phyloP scores from a whole-genome alignment of 192 early-diverging fungal species.

The Cladochytrium replicatum region DNA sequence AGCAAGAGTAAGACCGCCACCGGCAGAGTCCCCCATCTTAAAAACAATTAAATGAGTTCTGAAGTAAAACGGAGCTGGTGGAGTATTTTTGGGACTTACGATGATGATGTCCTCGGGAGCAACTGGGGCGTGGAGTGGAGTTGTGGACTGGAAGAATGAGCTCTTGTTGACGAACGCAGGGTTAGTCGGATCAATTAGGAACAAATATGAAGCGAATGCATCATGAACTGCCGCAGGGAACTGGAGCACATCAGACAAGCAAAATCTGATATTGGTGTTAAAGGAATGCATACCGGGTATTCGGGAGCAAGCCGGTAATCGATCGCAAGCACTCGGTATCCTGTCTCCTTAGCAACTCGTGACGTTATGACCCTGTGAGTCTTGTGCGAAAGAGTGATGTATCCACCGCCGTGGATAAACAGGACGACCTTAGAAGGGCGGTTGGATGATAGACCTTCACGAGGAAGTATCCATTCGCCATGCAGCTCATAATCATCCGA shows the following conservation, averaged over 20 bases:
- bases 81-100: too few species aligned
- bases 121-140: slow-evolving; percentile 16
- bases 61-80: too few species aligned
- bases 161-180: slow-evolving; percentile 14
- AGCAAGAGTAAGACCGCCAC: slow-evolving; percentile 27
- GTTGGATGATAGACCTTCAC: too few species aligned
- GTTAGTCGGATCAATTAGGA: slow-evolving; percentile 27
- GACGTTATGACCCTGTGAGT: slow-evolving; percentile 26
- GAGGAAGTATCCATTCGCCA: too few species aligned
- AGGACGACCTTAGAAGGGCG: slow-evolving; percentile 30
- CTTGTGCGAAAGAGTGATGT: slow-evolving; percentile 18
- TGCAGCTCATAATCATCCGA: too few species aligned
- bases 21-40: slow-evolving; percentile 31
- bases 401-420: slow-evolving; percentile 35
- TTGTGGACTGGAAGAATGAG: background rate
- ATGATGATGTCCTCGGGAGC: slow-evolving; percentile 28
- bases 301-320: slow-evolving; percentile 37
- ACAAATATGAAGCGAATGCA: slow-evolving; percentile 32
- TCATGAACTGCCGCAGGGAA: slow-evolving; percentile 38
- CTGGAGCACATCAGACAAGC: too few species aligned
- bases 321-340: slow-evolving; percentile 17
- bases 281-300: too few species aligned
- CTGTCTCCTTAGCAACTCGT: slow-evolving; percentile 21
- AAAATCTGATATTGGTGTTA: too few species aligned
- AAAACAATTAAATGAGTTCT: too few species aligned